Evolutionary conservation across 768 basidiomycete species (phyloP).

Genomic region (Myochromella boudieri): DNA sequence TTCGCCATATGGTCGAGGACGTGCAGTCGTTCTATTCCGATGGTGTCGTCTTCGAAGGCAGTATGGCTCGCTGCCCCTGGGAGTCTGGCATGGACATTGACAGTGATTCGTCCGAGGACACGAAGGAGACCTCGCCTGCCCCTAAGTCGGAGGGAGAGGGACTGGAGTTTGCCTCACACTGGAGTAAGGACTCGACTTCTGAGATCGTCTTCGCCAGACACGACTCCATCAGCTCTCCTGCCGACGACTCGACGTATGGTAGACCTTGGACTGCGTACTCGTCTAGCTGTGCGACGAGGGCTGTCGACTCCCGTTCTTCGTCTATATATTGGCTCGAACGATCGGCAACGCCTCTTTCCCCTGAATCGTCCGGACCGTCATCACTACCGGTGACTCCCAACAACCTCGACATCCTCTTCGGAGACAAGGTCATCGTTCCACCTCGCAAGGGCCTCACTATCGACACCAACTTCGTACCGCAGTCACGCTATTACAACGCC

Average conservation of each 20-base stretch:
- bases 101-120: conserved; percentile 50
- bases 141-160: conserved; percentile 33
- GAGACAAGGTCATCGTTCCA: conserved; percentile 32
- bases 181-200: conserved; percentile 59
- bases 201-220: conserved; percentile 46
- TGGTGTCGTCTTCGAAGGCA: conserved; percentile 78
- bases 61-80: conserved; percentile 79
- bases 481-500: conserved; percentile 44
- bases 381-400: conserved; percentile 64
- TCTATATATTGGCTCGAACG: conserved; percentile 41
- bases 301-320: conserved; percentile 49
- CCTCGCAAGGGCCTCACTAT: conserved; percentile 52
- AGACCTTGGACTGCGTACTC: conserved; percentile 41
- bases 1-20: conserved; percentile 56
- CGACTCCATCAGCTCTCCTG: conserved; percentile 21
- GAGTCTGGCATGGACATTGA: conserved; percentile 74
- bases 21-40: conserved; percentile 71
- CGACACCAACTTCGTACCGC: conserved; percentile 51
- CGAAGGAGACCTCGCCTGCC: conserved; percentile 41
- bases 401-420: conserved; percentile 42
- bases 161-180: conserved; percentile 46
- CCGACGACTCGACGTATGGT: conserved; percentile 41
- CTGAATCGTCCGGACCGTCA: conserved; percentile 38
- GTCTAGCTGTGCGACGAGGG: conserved; percentile 54
- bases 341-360: conserved; percentile 43